Evolutionary conservation across 768 basidiomycete genomes (phyloP).

Genomic region (Ephemerocybe angulata): DNA sequence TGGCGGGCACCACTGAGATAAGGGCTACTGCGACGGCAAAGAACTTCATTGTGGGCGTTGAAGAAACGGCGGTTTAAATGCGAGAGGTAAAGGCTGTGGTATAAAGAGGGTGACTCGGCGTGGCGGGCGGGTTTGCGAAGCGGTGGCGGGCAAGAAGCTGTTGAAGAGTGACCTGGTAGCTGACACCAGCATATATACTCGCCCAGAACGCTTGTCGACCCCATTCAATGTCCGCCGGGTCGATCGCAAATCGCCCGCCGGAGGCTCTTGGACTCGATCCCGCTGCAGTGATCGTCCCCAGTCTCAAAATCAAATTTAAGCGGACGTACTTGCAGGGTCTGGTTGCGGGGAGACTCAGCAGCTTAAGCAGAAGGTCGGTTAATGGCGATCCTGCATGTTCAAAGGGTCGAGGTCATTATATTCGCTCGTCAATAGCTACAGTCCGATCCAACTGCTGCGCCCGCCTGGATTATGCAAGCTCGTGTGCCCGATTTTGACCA

Average conservation of each 20-base stretch:
- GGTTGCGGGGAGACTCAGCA: too few species aligned
- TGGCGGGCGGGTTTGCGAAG: constrained; percentile 11
- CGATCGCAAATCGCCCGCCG: constrained; percentile 17
- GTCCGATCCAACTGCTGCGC: constrained; percentile 89
- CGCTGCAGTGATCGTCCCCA: too few species aligned
- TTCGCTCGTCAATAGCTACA: constrained; percentile 31
- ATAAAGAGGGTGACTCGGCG: constrained; percentile 13
- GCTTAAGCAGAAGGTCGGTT: too few species aligned
- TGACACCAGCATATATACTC: constrained; percentile 18
- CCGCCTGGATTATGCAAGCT: constrained; percentile 89
- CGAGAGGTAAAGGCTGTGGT: not conserved
- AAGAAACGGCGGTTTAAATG: constrained; percentile 5
- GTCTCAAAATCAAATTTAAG: too few species aligned
- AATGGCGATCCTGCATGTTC: too few species aligned
- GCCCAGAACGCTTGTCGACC: constrained; percentile 20
- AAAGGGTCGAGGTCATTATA: too few species aligned
- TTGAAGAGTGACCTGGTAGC: constrained; percentile 1
- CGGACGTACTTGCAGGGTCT: too few species aligned
- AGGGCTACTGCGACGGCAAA: constrained; percentile 32
- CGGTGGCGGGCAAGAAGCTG: constrained; percentile 6
- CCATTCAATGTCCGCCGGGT: constrained; percentile 28
- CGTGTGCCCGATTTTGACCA: constrained; percentile 93
- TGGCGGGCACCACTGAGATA: constrained; percentile 34
- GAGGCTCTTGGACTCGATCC: constrained; percentile 6
- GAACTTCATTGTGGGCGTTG: constrained; percentile 34